Evolutionary conservation across 2,329 filamentous ascomycete species (phyloP).

Genomic region (Aspergillus ruber): DNA sequence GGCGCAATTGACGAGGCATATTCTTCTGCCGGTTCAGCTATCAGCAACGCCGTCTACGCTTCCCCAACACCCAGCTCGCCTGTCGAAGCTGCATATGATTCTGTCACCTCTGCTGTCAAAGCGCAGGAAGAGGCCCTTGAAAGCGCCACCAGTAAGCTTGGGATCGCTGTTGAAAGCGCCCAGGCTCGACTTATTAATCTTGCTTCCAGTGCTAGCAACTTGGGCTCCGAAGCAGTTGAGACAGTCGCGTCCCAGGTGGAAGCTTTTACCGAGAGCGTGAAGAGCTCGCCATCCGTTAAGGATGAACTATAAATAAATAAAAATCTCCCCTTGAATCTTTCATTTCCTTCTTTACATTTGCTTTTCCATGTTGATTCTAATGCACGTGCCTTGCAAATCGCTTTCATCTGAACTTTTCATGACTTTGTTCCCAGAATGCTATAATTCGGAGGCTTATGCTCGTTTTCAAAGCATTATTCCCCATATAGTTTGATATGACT

Average conservation of each 20-base stretch:
- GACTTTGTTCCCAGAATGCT: conserved; percentile 2
- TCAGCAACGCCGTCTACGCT: conserved; percentile 50
- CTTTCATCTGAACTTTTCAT: too few relatives aligned
- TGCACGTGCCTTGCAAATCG: too few relatives aligned
- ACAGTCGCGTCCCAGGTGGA: conserved; percentile 27
- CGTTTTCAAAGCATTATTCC: conserved; percentile 23
- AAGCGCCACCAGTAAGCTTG: conserved; percentile 25
- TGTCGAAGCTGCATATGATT: conserved; percentile 40
- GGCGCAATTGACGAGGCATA: conserved; percentile 50
- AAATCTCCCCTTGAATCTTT: neutral
- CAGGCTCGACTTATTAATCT: conserved; percentile 26
- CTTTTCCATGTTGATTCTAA: too few relatives aligned
- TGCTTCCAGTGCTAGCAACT: conserved; percentile 25
- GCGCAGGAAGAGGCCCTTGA: conserved; percentile 34
- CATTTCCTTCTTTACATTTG: neutral
- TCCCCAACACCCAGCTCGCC: conserved; percentile 47
- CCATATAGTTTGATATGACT: conserved; percentile 28
- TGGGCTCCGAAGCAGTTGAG: conserved; percentile 28
- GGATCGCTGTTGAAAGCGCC: conserved; percentile 30
- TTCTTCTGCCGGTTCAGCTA: conserved; percentile 49
- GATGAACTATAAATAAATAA: conserved; percentile 20
- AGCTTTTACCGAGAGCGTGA: neutral
- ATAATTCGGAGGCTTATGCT: conserved; percentile 7
- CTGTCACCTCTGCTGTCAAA: conserved; percentile 38
- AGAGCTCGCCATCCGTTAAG: conserved; percentile 6